phyloP scores from a whole-genome alignment of 768 basidiomycete species.

The Auriscalpium vulgare region DNA sequence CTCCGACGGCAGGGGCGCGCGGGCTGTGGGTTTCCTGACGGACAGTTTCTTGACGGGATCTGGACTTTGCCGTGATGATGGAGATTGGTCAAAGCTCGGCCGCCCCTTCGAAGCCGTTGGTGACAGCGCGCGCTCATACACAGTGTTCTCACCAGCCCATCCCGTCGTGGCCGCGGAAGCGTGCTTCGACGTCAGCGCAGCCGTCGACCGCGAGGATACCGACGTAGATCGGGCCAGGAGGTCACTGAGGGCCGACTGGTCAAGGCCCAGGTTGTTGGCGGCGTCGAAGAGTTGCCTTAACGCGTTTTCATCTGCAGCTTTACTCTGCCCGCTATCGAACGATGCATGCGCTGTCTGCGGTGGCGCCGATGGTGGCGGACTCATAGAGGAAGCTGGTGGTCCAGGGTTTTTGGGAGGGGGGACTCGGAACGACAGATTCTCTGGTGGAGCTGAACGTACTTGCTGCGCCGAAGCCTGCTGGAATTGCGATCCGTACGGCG shows the following conservation, averaged over 20 bases:
- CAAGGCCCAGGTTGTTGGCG: slow-evolving; percentile 66
- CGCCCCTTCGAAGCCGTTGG: slow-evolving; percentile 19
- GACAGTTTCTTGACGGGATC: neutral
- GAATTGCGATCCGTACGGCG: slow-evolving; percentile 6
- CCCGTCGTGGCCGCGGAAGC: slow-evolving; percentile 29
- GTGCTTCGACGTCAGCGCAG: slow-evolving; percentile 39
- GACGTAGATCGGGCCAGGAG: slow-evolving; percentile 67
- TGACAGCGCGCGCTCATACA: slow-evolving; percentile 8
- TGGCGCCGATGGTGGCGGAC: neutral
- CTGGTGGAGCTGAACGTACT: slow-evolving; percentile 11
- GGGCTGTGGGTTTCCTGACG: slow-evolving; percentile 6
- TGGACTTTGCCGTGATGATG: neutral
- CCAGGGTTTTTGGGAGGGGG: neutral
- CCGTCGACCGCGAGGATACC: slow-evolving; percentile 41
- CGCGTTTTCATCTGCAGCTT: slow-evolving; percentile 38
- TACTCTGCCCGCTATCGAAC: neutral
- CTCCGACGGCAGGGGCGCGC: slow-evolving; percentile 2
- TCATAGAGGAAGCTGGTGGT: slow-evolving; percentile 1
- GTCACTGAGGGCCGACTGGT: slow-evolving; percentile 62
- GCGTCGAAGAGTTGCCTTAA: slow-evolving; percentile 71
- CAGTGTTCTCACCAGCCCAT: slow-evolving; percentile 1
- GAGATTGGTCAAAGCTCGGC: slow-evolving; percentile 3
- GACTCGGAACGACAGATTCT: slow-evolving; percentile 10
- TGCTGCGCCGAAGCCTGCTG: slow-evolving; percentile 2
- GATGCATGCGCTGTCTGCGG: neutral